A percentile compares a stretch with the other conserved stretches of the same genome.
Evolutionary conservation across 352 stramenopile genomes (phyloP).

Genomic region (Phytophthora nicotianae): DNA sequence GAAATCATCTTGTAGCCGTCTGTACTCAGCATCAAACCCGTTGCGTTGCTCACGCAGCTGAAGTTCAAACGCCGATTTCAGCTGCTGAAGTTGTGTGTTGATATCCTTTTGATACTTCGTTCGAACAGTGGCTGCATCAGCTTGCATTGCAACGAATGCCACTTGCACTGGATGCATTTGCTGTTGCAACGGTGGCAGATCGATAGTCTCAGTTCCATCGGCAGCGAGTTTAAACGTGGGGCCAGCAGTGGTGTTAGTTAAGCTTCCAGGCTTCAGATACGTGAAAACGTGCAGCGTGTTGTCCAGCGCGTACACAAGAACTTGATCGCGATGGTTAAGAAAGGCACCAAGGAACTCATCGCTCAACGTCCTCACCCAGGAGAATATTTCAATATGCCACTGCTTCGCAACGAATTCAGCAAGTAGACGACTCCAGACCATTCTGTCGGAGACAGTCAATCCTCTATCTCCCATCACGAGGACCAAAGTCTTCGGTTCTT

Average conservation of each 20-base stretch:
- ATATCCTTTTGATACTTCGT: background rate
- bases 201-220: background rate
- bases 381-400: background rate
- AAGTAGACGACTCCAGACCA: background rate
- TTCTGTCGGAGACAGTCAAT: background rate
- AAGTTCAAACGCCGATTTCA: background rate
- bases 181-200: background rate
- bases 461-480: background rate
- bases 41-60: background rate
- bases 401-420: background rate
- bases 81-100: background rate
- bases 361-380: background rate
- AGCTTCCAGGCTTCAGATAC: background rate
- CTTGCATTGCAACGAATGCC: background rate
- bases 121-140: background rate
- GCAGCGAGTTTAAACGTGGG: background rate
- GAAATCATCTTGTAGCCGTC: background rate
- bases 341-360: background rate
- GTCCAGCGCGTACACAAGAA: background rate
- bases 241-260: background rate
- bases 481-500: slow-evolving; percentile 2
- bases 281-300: background rate
- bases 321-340: background rate
- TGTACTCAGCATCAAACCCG: background rate
- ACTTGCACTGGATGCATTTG: background rate